phyloP scores from a whole-genome alignment of 129 eudicot species.

The Chrysanthemum makinoi region DNA sequence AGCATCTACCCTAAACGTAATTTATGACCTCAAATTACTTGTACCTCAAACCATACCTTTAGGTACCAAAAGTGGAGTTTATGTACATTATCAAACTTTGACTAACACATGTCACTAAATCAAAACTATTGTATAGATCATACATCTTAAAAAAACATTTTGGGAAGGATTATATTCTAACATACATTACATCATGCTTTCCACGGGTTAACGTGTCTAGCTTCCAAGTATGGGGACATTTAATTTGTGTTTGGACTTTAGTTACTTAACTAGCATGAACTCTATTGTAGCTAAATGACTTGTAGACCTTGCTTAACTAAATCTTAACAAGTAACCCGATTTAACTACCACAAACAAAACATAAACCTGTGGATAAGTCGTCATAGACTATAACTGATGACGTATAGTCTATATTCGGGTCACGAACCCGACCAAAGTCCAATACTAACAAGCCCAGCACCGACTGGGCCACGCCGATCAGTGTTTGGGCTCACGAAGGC shows the following conservation, averaged over 20 bases:
- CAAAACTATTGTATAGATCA: too few species aligned
- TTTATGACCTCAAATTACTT: constrained; percentile 29
- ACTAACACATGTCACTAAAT: constrained; percentile 3
- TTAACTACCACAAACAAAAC: background rate
- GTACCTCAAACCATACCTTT: constrained; percentile 21
- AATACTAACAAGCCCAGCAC: too few species aligned
- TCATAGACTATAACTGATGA: too few species aligned
- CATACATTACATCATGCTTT: background rate
- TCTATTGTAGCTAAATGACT: background rate
- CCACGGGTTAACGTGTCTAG: background rate
- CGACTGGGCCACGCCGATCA: too few species aligned
- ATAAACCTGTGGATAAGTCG: too few species aligned
- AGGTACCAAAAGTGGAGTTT: constrained; percentile 7
- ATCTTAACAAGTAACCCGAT: background rate
- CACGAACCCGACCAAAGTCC: too few species aligned
- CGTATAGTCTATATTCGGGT: too few species aligned
- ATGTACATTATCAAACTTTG: constrained; percentile 18
- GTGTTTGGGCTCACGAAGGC: too few species aligned
- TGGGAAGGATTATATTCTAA: too few species aligned
- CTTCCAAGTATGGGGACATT: background rate
- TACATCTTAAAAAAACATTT: too few species aligned
- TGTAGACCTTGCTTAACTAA: background rate
- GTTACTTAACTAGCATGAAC: background rate
- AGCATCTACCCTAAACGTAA: constrained; percentile 1
- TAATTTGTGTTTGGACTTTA: background rate